Conservation (phyloP, 306 rosid genomes). For the Parietaria judaica region DNA sequence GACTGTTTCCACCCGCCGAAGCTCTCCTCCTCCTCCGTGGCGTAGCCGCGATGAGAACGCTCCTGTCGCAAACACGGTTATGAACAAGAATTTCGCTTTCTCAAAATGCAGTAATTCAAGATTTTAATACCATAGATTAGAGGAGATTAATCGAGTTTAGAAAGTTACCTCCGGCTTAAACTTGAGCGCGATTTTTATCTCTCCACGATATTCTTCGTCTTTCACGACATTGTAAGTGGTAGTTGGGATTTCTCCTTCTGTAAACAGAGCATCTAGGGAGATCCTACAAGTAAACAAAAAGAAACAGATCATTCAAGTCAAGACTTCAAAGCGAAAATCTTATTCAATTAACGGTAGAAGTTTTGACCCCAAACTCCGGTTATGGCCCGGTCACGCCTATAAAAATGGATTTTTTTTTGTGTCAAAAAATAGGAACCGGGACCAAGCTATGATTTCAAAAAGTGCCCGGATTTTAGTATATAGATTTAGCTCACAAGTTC, state of each 20-base stretch:
- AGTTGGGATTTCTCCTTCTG: conserved; percentile 43
- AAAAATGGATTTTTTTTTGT: too few relatives aligned
- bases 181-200: conserved; percentile 43
- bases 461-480: too few relatives aligned
- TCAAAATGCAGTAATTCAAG: background rate
- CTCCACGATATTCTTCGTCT: conserved; percentile 45
- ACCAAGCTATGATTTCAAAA: too few relatives aligned
- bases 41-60: background rate
- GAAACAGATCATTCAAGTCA: background rate
- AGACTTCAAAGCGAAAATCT: too few relatives aligned
- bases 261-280: conserved; percentile 37
- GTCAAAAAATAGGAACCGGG: too few relatives aligned
- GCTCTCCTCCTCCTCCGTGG: conserved; percentile 17
- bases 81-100: background rate
- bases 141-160: background rate
- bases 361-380: too few relatives aligned
- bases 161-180: conserved; percentile 36
- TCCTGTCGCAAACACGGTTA: background rate
- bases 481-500: too few relatives aligned
- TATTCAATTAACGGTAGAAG: too few relatives aligned
- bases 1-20: conserved; percentile 74
- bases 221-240: conserved; percentile 54
- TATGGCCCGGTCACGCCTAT: too few relatives aligned
- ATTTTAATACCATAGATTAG: background rate
- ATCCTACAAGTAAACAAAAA: conserved; percentile 29